Evolutionary conservation across 805 yeast species (phyloP), one percentile per base, ranked within the genome.

Genomic region (Nakazawaea siamensis): DNA sequence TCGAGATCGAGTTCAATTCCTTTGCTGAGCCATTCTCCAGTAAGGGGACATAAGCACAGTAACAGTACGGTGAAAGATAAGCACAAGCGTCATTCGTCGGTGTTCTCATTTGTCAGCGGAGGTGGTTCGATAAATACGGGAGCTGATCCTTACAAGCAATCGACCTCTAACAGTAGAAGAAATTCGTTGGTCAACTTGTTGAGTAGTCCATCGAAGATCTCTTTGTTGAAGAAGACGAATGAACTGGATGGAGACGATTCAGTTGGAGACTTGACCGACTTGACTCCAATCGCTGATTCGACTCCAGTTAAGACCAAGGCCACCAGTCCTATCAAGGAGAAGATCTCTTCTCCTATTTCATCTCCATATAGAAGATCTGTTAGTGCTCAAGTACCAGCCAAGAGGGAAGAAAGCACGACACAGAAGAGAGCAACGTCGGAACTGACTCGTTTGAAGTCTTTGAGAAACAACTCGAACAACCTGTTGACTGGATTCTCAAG

Each of bases 51-150:
- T 40, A 54, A 53, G 8, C 38, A 29, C 13, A 10, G 31, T 39
- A 37, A 43, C 12, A 56, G 57, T 30, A 6, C 18, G 35, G 37
- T 16, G 38, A 47, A 12, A 50, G 54, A 50, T 29, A 50, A 53
- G 24, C 82, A 76, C 48, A 70, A 71, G 46, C 67, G 84, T 42
- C 76, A 73, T 40, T 74, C 82, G 0, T 76, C 84, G 0, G 55
- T 77, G 25, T 65, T 76, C 39, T 69, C 74, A 34, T 76, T 72
- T 43, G 51, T 72, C 29, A 55, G 66, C 15, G 33, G 32, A n/a
- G 34, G 34, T 16, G 24, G 34, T 24, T 27, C 32, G 4, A 23
- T 27, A 2, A 36, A 27, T 18, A 19, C 20, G 16, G 38, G 38
- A 7, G 24, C 30, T 24, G 37, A 38, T 27, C 35, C 35, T 4